A percentile compares a stretch with the other conserved stretches of the same genome.
phyloP scores from a whole-genome alignment of 768 basidiomycete species.

The Hypholoma sublateritium region DNA sequence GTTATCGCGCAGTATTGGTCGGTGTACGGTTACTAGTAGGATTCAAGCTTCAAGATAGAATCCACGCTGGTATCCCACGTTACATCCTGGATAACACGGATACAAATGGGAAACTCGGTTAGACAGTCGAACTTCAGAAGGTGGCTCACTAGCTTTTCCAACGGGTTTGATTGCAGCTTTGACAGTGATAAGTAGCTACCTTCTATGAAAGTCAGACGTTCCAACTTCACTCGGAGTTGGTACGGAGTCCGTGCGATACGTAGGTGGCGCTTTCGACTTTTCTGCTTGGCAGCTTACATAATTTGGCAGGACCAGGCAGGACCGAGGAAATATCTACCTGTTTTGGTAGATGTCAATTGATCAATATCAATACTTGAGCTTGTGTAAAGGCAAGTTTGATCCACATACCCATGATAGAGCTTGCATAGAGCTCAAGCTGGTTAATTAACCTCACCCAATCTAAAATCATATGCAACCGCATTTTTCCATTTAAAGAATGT shows the following conservation, averaged over 20 bases:
- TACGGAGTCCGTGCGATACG: slow-evolving; percentile 18
- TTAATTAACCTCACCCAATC: no score
- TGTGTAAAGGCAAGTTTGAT: background rate
- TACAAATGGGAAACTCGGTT: slow-evolving; percentile 2
- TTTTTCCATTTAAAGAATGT: no score
- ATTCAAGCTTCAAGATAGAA: no score
- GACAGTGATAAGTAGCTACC: slow-evolving; percentile 1
- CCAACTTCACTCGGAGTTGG: background rate
- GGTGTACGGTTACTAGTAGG: no score
- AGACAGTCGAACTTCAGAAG: background rate
- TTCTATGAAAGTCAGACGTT: background rate
- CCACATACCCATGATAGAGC: background rate
- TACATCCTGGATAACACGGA: background rate
- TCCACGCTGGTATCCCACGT: background rate
- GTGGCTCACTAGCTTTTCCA: background rate
- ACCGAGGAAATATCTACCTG: slow-evolving; percentile 14
- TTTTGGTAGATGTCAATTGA: slow-evolving; percentile 3
- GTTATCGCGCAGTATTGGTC: no score
- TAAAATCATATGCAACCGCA: no score
- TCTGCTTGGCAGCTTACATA: slow-evolving; percentile 16
- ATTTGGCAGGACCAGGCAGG: slow-evolving; percentile 18
- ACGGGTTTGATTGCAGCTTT: background rate
- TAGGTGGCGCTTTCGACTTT: slow-evolving; percentile 22
- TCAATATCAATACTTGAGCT: background rate
- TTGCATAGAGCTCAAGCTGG: background rate